Base-by-base conservation (phyloP, 345 rosid species). In the Garcia nutans region DNA sequence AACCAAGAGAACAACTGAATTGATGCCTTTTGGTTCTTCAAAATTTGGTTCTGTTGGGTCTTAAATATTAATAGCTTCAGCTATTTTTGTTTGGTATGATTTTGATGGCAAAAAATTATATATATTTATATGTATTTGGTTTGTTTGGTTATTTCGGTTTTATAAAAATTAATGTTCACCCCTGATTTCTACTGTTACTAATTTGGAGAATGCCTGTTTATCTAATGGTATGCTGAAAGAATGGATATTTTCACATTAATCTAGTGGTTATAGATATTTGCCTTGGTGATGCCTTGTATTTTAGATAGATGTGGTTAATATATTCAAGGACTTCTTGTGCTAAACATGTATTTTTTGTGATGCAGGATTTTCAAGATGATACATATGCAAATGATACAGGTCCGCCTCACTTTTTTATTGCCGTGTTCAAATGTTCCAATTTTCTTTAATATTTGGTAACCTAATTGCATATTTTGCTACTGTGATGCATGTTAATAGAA, bases 341-440 rank as follows among this genome's bases (percentile, higher is more conserved):
- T 77, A 73, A 78, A 28, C 73, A n/a, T 60, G 15, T 58, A 77
- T 47, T 62, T 52, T 73, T 64, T 69, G 13, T 78, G 82, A 17
- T 89, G 85, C 93, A 96, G 99, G 97, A 89, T 78, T 74, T 83
- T 82, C 95, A 82, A 70, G 81, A 82, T 71, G 70, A 74, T 66
- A 81, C 78, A 65, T 72, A 81, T 60, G 86, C 80, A 75, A 87
- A 96, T 81, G 96, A 96, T 82, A 96, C 99, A 92, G 99, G 99
- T 96, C 66, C 28, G 22, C 33, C 26, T 73, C 41, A 66, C 37
- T 56, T 75, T 57, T 41, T 47, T 45, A 8, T 66, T 66, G 28
- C 9, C 45, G 49, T 65, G 63, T 65, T 28, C 23, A 17, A 17
- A 20, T 69, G 50, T 16, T 69, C 8, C 13, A 31, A 6, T 0